Evolutionary conservation across 2,329 filamentous ascomycete genomes (phyloP), one percentile per base, ranked within the genome.

Genomic region (Orbilia blumenaviensis): DNA sequence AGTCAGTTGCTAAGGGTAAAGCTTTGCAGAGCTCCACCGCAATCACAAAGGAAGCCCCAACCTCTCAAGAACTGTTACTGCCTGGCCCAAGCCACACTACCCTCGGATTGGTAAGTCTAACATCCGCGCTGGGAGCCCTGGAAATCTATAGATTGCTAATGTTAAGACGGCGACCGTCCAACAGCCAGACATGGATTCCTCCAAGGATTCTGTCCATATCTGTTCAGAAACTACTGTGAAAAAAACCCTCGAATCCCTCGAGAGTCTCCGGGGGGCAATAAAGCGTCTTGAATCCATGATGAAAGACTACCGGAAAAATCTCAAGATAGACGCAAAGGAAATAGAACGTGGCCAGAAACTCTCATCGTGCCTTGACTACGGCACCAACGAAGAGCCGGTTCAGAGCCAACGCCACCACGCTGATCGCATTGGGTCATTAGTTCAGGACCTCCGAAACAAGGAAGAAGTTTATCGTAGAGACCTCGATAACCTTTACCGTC

Each of bases 181-280:
- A 3, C 12, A 10, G 2, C 23, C 5, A 7, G 12, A 1, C 46
- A 50, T 29, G 12, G 12, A 16, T 27, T 16, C 23, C 1, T 1
- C 12, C 10, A 3, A 1, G 8, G 6, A 6, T 16, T 14, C 46
- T 54, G 27, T n/a, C 27, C 1, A 32, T 12, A 10, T 8, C 25
- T 9, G 7, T 7, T 1, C 16, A 8, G 18, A 12, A 10, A 38
- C n/a, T 2, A 52, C 58, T 5, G 16, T 76, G 7, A 18, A 61
- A 7, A 64, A 76, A 3, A 66, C 63, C 12, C 62, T 76, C 21
- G 34, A 50, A 25, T 76, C 64, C n/a, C 64, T 66, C 18, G 64
- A 66, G 10, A 42, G 48, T 1, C 48, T 76, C 27, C 56, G 72
- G 9, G 58, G 62, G 36, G 21, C 60, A n/a, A 60, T 56, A 29